Base-by-base conservation (phyloP, 2,329 filamentous ascomycete species). In the Fusarium staphyleae region DNA sequence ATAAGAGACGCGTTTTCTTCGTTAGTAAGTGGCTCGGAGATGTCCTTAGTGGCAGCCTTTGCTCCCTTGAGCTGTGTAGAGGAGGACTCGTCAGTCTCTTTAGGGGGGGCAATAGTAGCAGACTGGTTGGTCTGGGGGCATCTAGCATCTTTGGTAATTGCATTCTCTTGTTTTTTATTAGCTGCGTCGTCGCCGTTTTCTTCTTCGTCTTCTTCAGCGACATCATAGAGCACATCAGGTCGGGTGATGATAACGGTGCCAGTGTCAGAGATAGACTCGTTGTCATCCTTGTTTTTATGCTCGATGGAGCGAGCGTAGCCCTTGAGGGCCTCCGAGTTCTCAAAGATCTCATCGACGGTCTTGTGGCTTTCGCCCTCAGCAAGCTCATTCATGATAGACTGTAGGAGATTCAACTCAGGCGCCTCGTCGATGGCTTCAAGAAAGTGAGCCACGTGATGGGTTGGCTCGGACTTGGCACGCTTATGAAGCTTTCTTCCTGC, bases 401-500 rank as follows among this genome's bases (percentile, higher is more conserved):
- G 22, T 10, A 48, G 6, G 8, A 39, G 19, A 9, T 22, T 14
- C 6, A 29, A n/a, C 6, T 56, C 48, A 3, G 28, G 41, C 4
- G 39, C 36, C n/a, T 61, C 52, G 1, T 43, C 35, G 8, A 53
- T 53, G 4, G 42, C 22, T 9, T 36, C 30, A 8, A 60, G 56
- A 3, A 28, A 13, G 14, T 48, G 39, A 2, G 36, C 37, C 12
- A 33, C n/a, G 2, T 52, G 29, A 3, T 5, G 9, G 13, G 32
- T 34, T 3, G 57, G 58, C 2, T 46, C 53, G 3, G 58, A 61
- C 11, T 48, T 56, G 11, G 37, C 14, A 12, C 57, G 57, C 18
- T 57, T 61, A 10, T 57, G 57, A 1, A 61, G 48, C 11, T 61
- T 61, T 5, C 54, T 55, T 1, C 58, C 58, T 7, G 57, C 45